Percentiles rank a stretch among this genome's conserved stretches.
Evolutionary conservation across 2,329 filamentous ascomycete species (phyloP).

Genomic region (Fusarium staphyleae): DNA sequence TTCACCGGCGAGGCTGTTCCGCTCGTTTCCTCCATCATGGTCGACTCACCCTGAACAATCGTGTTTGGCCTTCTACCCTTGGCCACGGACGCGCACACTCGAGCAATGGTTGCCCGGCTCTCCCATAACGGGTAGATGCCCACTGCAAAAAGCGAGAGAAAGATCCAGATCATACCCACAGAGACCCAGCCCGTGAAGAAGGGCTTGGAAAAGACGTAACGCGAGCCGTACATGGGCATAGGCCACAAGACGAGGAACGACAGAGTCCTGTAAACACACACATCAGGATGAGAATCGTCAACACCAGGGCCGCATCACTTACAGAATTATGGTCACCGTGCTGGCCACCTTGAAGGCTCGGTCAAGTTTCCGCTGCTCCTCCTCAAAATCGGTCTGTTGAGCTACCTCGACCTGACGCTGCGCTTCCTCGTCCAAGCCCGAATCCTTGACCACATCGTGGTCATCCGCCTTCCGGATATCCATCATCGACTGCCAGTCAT

Average conservation of each 20-base stretch:
- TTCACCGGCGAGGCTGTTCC: conserved; percentile 20
- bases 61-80: conserved; percentile 21
- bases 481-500: conserved; percentile 86
- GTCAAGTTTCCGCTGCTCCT: conserved; percentile 57
- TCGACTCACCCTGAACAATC: conserved; percentile 15
- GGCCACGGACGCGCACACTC: conserved; percentile 14
- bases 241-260: conserved; percentile 67
- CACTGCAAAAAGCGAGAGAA: conserved; percentile 73
- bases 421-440: conserved; percentile 55
- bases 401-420: conserved; percentile 28
- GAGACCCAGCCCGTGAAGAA: conserved; percentile 80
- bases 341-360: conserved; percentile 58
- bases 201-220: conserved; percentile 65
- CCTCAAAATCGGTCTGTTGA: conserved; percentile 48
- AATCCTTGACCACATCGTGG: conserved; percentile 69
- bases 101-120: conserved; percentile 64
- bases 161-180: conserved; percentile 75
- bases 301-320: background rate
- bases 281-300: conserved; percentile 9
- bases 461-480: conserved; percentile 81
- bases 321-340: conserved; percentile 43
- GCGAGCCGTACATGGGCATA: conserved; percentile 85
- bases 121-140: conserved; percentile 83
- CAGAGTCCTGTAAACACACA: conserved; percentile 56
- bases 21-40: conserved; percentile 5